Conservation (phyloP, 2,329 filamentous ascomycete species). For the Alternaria angustiovoidea region DNA sequence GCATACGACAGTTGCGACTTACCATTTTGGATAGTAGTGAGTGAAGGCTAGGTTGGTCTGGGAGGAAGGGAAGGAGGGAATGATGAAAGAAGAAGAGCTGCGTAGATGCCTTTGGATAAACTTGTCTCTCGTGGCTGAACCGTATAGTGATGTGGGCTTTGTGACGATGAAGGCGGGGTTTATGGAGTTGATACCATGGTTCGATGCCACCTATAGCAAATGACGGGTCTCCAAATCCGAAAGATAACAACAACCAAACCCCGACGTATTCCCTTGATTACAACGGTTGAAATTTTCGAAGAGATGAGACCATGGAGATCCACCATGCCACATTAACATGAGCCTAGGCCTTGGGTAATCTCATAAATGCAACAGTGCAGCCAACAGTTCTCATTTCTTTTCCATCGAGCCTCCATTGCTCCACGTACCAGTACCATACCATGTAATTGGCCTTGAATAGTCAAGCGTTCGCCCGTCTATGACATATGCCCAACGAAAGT, state of each 20-base stretch:
- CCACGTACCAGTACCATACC: constrained; percentile 42
- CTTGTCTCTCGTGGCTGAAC: not conserved
- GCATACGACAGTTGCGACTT: not conserved
- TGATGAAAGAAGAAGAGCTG: not conserved
- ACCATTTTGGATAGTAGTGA: constrained; percentile 3
- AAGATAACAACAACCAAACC: not conserved
- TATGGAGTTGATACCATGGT: constrained; percentile 6
- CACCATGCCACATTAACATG: not conserved
- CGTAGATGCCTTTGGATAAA: not conserved
- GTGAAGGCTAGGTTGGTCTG: not conserved
- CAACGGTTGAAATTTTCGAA: not conserved
- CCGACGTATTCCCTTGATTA: not conserved
- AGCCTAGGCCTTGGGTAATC: not conserved
- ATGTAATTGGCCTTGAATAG: constrained; percentile 41
- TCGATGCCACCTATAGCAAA: not conserved
- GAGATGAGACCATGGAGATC: not conserved
- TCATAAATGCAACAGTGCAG: not conserved
- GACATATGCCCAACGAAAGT: constrained; percentile 48
- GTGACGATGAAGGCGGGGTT: not conserved
- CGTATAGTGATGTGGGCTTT: not conserved
- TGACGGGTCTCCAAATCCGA: not conserved
- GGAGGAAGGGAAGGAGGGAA: not conserved
- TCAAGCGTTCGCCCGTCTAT: constrained; percentile 38
- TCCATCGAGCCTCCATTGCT: constrained; percentile 25
- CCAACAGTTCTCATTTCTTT: constrained; percentile 23